phyloP scores from a whole-genome alignment of 2,329 filamentous ascomycete genomes.

The Xylariaceae sp. region DNA sequence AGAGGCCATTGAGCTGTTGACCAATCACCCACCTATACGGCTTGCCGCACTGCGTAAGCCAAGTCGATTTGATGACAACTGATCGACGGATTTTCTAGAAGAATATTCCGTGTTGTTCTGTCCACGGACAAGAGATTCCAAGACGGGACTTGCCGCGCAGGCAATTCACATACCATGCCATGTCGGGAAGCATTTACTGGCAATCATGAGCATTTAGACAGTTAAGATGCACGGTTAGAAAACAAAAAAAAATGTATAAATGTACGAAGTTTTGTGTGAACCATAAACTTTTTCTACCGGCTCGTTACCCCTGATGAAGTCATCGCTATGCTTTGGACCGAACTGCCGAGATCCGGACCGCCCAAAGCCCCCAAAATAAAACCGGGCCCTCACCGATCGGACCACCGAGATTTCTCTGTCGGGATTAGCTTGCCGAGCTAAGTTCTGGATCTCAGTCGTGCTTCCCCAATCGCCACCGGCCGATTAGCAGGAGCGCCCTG shows the following conservation, averaged over 20 bases:
- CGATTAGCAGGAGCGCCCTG: not conserved
- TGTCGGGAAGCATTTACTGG: no score
- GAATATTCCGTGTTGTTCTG: no score
- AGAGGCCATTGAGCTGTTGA: constrained; percentile 14
- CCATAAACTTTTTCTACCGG: not conserved
- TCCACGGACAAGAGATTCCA: no score
- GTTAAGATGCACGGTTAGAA: not conserved
- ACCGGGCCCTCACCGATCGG: constrained; percentile 5
- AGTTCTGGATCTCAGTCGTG: not conserved
- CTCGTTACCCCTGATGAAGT: not conserved
- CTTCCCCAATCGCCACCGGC: constrained; percentile 13
- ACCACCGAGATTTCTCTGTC: constrained; percentile 2
- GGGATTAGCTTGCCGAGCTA: constrained; percentile 8
- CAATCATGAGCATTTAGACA: not conserved
- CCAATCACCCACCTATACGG: not conserved
- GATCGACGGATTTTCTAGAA: no score
- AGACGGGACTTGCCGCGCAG: no score
- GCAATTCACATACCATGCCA: no score
- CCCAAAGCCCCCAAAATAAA: constrained; percentile 11
- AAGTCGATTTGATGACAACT: constrained; percentile 8
- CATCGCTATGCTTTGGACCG: constrained; percentile 28
- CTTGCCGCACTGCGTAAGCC: constrained; percentile 1
- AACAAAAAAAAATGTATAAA: no score
- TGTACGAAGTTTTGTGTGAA: not conserved
- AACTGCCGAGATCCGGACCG: constrained; percentile 19